A percentile compares a stretch with the other conserved stretches of the same genome.
Evolutionary conservation across 306 rosid genomes (phyloP).

Genomic region (Abrus precatorius): DNA sequence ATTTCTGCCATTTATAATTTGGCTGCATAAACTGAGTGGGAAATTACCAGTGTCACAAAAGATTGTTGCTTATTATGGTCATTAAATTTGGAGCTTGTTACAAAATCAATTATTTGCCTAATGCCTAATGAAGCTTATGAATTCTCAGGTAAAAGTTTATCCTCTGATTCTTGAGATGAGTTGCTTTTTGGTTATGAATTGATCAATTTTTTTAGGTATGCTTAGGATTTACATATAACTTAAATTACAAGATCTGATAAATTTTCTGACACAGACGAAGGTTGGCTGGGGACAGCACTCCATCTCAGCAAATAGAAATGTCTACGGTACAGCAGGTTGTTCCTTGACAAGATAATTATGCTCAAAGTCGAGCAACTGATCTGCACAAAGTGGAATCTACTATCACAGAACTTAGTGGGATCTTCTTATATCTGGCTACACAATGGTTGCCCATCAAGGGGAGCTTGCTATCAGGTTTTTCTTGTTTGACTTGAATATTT

Average conservation of each 20-base stretch:
- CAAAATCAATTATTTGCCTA: slow-evolving; percentile 3
- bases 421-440: slow-evolving; percentile 90
- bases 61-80: slow-evolving; percentile 24
- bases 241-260: slow-evolving; percentile 45
- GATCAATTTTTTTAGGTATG: slow-evolving; percentile 5
- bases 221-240: slow-evolving; percentile 22
- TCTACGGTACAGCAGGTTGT: slow-evolving; percentile 96
- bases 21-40: slow-evolving; percentile 8
- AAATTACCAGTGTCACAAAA: slow-evolving; percentile 24
- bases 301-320: slow-evolving; percentile 97
- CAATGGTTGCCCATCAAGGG: slow-evolving; percentile 99
- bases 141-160: slow-evolving; percentile 17
- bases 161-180: slow-evolving; percentile 21
- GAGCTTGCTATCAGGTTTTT: slow-evolving; percentile 96
- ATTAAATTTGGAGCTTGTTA: slow-evolving; percentile 17
- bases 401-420: slow-evolving; percentile 93
- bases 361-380: slow-evolving; percentile 78
- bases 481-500: slow-evolving; percentile 39
- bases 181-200: slow-evolving; percentile 31
- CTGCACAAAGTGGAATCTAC: slow-evolving; percentile 97
- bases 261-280: slow-evolving; percentile 75
- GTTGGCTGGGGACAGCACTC: slow-evolving; percentile 81
- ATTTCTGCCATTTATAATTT: not conserved
- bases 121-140: slow-evolving; percentile 15
- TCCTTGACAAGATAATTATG: slow-evolving; percentile 78